Evolutionary conservation across 345 rosid genomes (phyloP).

Genomic region (Euphorbia tirucalli): DNA sequence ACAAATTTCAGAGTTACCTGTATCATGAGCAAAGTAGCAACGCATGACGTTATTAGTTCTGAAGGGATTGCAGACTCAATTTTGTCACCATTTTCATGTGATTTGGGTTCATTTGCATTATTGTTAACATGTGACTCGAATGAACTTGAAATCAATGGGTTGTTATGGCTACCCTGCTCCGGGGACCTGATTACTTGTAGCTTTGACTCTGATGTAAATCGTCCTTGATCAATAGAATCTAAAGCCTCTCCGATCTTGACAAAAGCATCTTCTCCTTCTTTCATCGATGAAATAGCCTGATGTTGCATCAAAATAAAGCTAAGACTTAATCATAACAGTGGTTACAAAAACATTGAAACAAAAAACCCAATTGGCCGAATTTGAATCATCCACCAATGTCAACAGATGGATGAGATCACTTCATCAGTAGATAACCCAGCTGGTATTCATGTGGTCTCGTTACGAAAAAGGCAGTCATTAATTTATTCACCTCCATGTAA

Average conservation of each 20-base stretch:
- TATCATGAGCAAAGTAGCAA: constrained; percentile 78
- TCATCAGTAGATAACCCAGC: not conserved
- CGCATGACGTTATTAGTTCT: constrained; percentile 79
- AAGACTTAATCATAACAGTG: not conserved
- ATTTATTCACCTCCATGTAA: not conserved
- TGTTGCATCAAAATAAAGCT: constrained; percentile 7
- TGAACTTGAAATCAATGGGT: constrained; percentile 34
- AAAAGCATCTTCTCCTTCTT: constrained; percentile 77
- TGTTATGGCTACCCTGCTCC: constrained; percentile 44
- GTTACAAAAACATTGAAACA: too few relatives aligned
- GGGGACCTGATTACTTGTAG: constrained; percentile 28
- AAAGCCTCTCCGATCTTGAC: constrained; percentile 62
- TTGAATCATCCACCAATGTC: not conserved
- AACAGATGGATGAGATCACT: not conserved
- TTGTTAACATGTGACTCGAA: constrained; percentile 34
- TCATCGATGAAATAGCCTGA: constrained; percentile 66
- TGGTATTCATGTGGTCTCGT: not conserved
- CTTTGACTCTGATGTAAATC: constrained; percentile 37
- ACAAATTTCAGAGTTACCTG: constrained; percentile 47
- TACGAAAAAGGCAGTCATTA: not conserved
- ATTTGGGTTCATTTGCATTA: constrained; percentile 26
- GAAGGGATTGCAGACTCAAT: constrained; percentile 57
- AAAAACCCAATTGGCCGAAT: not conserved
- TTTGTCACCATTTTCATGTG: constrained; percentile 40
- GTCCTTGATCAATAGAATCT: constrained; percentile 50